A percentile compares a stretch with the other conserved stretches of the same genome.
These are phyloP conservation scores for Leccinum griseonigrum DNA, from an alignment of 1,284 basidiomycete species.

Conservation along the genomic window DNA sequence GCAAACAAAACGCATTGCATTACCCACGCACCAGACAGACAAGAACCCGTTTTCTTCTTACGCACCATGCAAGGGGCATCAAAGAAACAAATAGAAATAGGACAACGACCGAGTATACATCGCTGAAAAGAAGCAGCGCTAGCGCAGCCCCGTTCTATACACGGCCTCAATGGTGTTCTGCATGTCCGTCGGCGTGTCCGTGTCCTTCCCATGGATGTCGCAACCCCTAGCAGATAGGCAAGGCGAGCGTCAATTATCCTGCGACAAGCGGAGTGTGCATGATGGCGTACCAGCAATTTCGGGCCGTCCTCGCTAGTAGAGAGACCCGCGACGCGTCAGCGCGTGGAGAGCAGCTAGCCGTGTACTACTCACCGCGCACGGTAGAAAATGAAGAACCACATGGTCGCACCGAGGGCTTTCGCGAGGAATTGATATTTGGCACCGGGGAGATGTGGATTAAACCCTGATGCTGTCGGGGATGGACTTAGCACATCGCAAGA, in stretches of 20 bases:
- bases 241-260: not conserved
- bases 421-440: conserved; percentile 75
- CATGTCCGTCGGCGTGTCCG: conserved; percentile 36
- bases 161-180: conserved; percentile 24
- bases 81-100: not conserved
- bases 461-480: conserved; percentile 55
- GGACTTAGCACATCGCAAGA: not conserved
- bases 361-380: conserved; percentile 70
- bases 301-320: conserved; percentile 62
- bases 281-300: conserved; percentile 60
- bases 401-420: conserved; percentile 84
- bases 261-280: not conserved
- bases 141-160: conserved; percentile 15
- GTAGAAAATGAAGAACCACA: conserved; percentile 99
- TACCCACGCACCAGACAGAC: not conserved
- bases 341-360: conserved; percentile 1
- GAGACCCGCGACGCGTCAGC: conserved; percentile 1
- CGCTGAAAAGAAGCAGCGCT: not conserved
- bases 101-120: conserved; percentile 13
- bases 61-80: not conserved
- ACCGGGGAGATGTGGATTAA: conserved; percentile 82
- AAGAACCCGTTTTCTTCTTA: not conserved
- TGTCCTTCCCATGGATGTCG: conserved; percentile 57
- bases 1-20: not conserved
- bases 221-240: conserved; percentile 40